phyloP scores from a whole-genome alignment of 768 basidiomycete species.

The Leccinum longicurvipes region DNA sequence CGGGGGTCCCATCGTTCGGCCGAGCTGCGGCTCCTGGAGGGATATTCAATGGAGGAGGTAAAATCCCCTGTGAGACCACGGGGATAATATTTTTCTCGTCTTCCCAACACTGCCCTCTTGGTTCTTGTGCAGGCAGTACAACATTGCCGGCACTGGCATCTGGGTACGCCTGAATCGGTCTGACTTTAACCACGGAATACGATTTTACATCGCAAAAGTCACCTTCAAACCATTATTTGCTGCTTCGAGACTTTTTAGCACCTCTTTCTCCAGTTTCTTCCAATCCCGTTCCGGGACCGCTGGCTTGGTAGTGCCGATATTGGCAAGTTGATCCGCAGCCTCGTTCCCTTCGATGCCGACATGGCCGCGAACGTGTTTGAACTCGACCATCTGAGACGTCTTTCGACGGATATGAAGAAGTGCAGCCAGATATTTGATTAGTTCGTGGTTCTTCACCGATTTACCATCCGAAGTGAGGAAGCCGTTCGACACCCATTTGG shows the following conservation, averaged over 20 bases:
- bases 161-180: conserved; percentile 27
- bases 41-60: background rate
- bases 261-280: conserved; percentile 31
- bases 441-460: conserved; percentile 66
- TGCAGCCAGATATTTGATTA: conserved; percentile 69
- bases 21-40: background rate
- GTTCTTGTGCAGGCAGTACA: background rate
- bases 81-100: background rate
- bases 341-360: conserved; percentile 80
- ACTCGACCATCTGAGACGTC: conserved; percentile 51
- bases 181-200: conserved; percentile 4
- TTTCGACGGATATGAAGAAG: conserved; percentile 53
- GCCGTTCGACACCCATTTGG: conserved; percentile 56
- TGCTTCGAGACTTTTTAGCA: conserved; percentile 7
- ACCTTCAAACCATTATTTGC: conserved; percentile 20
- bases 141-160: conserved; percentile 21
- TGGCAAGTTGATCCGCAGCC: conserved; percentile 75
- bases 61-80: background rate
- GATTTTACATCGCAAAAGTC: conserved; percentile 1
- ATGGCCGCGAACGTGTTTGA: conserved; percentile 80
- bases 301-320: conserved; percentile 46
- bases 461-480: conserved; percentile 47
- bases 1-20: background rate
- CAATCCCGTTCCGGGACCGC: conserved; percentile 56
- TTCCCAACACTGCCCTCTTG: background rate